phyloP scores from a whole-genome alignment of 306 rosid species.

The Trifolium fragiferum region DNA sequence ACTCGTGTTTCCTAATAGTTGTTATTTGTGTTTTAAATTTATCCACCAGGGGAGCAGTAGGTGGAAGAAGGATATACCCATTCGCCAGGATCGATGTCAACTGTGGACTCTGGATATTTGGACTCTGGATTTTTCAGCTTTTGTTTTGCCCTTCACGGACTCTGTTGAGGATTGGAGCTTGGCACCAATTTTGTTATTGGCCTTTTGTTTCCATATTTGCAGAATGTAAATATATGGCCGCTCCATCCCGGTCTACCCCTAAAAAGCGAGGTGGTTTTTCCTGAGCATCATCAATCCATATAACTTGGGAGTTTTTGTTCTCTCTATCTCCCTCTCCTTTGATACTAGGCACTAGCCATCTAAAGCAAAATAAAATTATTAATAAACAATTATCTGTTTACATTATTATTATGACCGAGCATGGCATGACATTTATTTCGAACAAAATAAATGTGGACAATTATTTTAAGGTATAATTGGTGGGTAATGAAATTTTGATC shows the following conservation, averaged over 20 bases:
- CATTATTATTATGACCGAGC: conserved; percentile 10
- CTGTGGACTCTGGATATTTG: too few species aligned
- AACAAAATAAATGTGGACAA: conserved; percentile 1
- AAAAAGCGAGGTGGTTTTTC: conserved; percentile 19
- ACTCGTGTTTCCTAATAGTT: conserved; percentile 35
- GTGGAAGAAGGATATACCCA: conserved; percentile 29
- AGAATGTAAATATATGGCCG: conserved; percentile 27
- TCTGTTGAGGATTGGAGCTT: conserved; percentile 30
- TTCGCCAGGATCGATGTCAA: conserved; percentile 13
- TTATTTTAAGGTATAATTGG: not conserved
- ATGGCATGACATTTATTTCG: not conserved
- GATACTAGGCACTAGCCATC: not conserved
- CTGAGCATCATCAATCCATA: conserved; percentile 30
- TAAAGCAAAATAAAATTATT: conserved; percentile 25
- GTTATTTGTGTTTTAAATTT: conserved; percentile 30
- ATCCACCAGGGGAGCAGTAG: conserved; percentile 42
- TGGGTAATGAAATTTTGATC: conserved; percentile 1
- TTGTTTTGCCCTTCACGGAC: conserved; percentile 8
- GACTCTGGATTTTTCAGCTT: conserved; percentile 40
- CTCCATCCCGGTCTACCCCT: conserved; percentile 14
- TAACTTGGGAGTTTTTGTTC: conserved; percentile 6
- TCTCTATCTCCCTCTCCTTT: not conserved
- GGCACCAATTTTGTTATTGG: conserved; percentile 35
- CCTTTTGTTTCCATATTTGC: conserved; percentile 37
- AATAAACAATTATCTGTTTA: conserved; percentile 36